These are phyloP conservation scores for Torulaspora franciscae DNA, from an alignment of 805 yeast species.

Conservation along the genomic window DNA sequence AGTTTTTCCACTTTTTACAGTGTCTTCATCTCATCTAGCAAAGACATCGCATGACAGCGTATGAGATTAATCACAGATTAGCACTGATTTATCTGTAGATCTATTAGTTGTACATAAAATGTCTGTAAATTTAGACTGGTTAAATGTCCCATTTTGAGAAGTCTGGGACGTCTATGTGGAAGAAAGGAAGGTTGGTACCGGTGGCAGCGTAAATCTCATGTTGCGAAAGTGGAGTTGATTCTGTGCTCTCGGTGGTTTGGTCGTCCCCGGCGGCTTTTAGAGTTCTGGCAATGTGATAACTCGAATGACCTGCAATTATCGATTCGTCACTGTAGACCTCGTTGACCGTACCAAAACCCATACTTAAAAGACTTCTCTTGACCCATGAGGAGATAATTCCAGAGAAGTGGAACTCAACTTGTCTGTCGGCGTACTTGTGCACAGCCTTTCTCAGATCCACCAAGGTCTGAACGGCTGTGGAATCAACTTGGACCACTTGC, in stretches of 20 bases:
- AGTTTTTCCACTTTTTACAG: neutral
- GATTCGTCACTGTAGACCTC: slow-evolving; percentile 37
- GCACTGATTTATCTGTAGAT: neutral
- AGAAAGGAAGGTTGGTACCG: slow-evolving; percentile 35
- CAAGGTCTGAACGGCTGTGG: slow-evolving; percentile 73
- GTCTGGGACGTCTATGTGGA: slow-evolving; percentile 37
- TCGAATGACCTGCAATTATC: slow-evolving; percentile 32
- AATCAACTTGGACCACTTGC: slow-evolving; percentile 67
- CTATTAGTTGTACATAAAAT: neutral
- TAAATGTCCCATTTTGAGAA: slow-evolving; percentile 32
- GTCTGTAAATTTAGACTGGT: neutral
- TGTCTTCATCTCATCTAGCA: neutral
- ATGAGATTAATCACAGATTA: neutral
- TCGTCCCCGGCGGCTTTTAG: slow-evolving; percentile 15
- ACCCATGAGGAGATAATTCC: slow-evolving; percentile 87
- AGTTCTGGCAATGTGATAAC: slow-evolving; percentile 30
- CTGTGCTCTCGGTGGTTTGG: slow-evolving; percentile 7
- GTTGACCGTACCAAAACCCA: slow-evolving; percentile 67
- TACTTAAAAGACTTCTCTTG: slow-evolving; percentile 64
- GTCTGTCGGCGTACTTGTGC: slow-evolving; percentile 69
- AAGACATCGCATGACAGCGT: neutral
- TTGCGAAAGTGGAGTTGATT: neutral
- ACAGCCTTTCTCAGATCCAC: slow-evolving; percentile 71
- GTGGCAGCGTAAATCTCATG: slow-evolving; percentile 26
- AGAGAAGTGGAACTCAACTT: slow-evolving; percentile 84